Conservation (phyloP, 108 stramenopile genomes). For the Cylindrotheca fusiformis region DNA sequence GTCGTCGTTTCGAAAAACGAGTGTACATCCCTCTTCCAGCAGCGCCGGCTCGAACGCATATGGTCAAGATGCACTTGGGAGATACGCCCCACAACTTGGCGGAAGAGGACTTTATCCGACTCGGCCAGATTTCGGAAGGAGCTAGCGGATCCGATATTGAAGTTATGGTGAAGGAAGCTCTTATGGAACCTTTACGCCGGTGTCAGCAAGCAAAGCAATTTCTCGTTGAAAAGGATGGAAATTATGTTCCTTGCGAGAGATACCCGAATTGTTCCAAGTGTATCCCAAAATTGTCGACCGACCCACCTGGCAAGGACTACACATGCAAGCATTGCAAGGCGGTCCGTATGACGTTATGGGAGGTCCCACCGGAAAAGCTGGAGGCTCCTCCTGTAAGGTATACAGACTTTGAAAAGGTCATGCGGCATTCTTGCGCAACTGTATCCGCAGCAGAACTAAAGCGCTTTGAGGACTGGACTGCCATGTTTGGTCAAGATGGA, state of each 20-base stretch:
- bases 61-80: slow-evolving; percentile 92
- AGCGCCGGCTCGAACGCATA: slow-evolving; percentile 75
- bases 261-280: slow-evolving; percentile 93
- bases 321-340: slow-evolving; percentile 89
- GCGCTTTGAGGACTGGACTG: slow-evolving; percentile 94
- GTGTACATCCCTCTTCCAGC: slow-evolving; percentile 99
- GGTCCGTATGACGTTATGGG: slow-evolving; percentile 88
- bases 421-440: slow-evolving; percentile 73
- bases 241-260: slow-evolving; percentile 65
- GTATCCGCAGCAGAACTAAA: slow-evolving; percentile 93
- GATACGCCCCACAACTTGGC: slow-evolving; percentile 87
- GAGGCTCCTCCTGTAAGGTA: slow-evolving; percentile 68
- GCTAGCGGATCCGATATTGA: slow-evolving; percentile 93
- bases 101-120: slow-evolving; percentile 77
- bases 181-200: slow-evolving; percentile 94
- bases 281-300: slow-evolving; percentile 82
- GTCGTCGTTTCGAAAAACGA: slow-evolving; percentile 98
- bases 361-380: slow-evolving; percentile 84
- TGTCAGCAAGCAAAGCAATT: slow-evolving; percentile 97
- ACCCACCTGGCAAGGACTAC: slow-evolving; percentile 62
- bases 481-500: slow-evolving; percentile 97
- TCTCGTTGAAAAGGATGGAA: slow-evolving; percentile 47
- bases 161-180: slow-evolving; percentile 95
- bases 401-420: slow-evolving; percentile 75
- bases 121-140: slow-evolving; percentile 85